These are phyloP conservation scores for Xanthoceras sorbifolium DNA, from an alignment of 345 rosid species.

Conservation along the genomic window DNA sequence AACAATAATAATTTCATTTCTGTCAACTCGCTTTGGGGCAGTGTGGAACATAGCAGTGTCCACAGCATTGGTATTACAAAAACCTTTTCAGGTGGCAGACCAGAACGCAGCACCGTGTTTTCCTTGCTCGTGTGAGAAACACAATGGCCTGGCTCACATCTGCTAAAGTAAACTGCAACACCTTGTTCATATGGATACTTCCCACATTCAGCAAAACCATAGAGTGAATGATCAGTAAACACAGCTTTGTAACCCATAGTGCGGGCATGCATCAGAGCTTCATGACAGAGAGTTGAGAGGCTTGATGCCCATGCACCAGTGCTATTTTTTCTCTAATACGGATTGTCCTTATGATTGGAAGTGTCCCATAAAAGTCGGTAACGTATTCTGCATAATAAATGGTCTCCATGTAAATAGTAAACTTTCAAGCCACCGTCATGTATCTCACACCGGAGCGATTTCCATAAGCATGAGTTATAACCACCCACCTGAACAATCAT, in stretches of 20 bases:
- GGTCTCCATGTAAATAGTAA: constrained; percentile 86
- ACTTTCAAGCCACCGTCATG: constrained; percentile 95
- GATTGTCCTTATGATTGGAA: constrained; percentile 79
- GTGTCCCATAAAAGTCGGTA: constrained; percentile 83
- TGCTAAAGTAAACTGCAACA: constrained; percentile 88
- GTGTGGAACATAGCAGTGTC: constrained; percentile 98
- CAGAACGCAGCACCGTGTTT: constrained; percentile 88
- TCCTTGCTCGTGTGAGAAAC: constrained; percentile 98
- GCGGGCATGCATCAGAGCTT: constrained; percentile 91
- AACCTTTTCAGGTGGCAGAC: constrained; percentile 84
- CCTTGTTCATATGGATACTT: constrained; percentile 97
- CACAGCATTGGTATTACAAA: constrained; percentile 93
- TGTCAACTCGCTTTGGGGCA: constrained; percentile 51
- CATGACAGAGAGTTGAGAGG: constrained; percentile 96
- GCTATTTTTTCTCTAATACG: constrained; percentile 76
- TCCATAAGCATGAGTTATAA: constrained; percentile 95
- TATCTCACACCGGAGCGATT: constrained; percentile 84
- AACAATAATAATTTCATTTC: constrained; percentile 71
- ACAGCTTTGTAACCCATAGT: constrained; percentile 91
- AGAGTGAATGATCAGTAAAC: constrained; percentile 91
- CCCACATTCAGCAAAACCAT: constrained; percentile 96
- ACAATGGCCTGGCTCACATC: constrained; percentile 96
- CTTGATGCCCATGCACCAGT: constrained; percentile 93
- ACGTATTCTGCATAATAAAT: constrained; percentile 79
- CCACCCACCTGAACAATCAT: constrained; percentile 72